Base-by-base conservation (phyloP, 495 filamentous ascomycete genomes). In the Ramalina peruviana region DNA sequence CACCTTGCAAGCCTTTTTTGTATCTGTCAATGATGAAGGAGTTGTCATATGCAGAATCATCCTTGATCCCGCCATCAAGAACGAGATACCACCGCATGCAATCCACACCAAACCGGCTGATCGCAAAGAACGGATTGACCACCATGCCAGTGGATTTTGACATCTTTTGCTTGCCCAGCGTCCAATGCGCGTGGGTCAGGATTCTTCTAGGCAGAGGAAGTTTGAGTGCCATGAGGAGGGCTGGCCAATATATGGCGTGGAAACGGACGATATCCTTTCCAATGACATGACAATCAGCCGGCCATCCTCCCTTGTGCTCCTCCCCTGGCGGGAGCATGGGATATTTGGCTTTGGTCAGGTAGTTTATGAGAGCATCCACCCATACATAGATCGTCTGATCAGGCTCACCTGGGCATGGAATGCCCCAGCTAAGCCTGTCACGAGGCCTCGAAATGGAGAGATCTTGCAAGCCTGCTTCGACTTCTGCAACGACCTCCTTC, bases 221-320 rank as follows among this genome's bases (percentile, higher is more conserved):
- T 52, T 82, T 82, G 23, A 97, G 70, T 4, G 90, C 90, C 69
- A 98, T 79, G 26, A 98, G 82, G 59, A 98, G 82, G 2, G 92
- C 92, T 1, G 92, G 92, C 92, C 92, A 98, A 71, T 97, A 98
- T 23, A 98, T 83, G 66, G 85, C 86, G 65, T 98, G 93, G 65
- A 98, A 98, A 64, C 92, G 80, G 48, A 92, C 67, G 50, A 97
- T 97, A 64, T 98, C 92, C 67, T 98, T 98, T 25, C 92, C 92
- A 46, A 97, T 80, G 13, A 98, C 80, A 46, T 98, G 92, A 1
- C 88, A 69, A 64, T 98, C 81, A 16, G 84, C 89, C 30, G 92
- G 93, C 93, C 93, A 98, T 20, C 82, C 83, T 2, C 63, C 63
- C 4, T 62, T 58, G 40, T 71, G 65, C 27, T 82, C 82, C 40